phyloP scores from a whole-genome alignment of 176 grass and related monocot species.

The sorghum (Sorghum bicolor) region Sorghum_bicolor_NCBIv3 NC_012873.2:12384001-12384500 shows the following conservation, averaged over 20 bases:
- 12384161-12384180: neutral
- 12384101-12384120: neutral
- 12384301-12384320: neutral
- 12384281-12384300: neutral
- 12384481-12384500: conserved; percentile 76
- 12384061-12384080: neutral
- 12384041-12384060: neutral
- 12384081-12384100: neutral
- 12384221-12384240: neutral
- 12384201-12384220: neutral
- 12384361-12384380: neutral
- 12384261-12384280: neutral
- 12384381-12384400: neutral
- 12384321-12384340: neutral
- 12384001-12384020: neutral
- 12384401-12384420: neutral
- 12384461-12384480: conserved; percentile 25
- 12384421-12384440: neutral
- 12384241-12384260: neutral
- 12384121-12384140: too few species aligned
- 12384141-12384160: neutral
- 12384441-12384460: conserved; percentile 31
- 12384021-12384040: neutral
- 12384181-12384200: neutral
- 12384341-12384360: too few species aligned